Evolutionary conservation across 805 yeast species (phyloP), one percentile per base, ranked within the genome.

Genomic region (Sugiyamaella americana): DNA sequence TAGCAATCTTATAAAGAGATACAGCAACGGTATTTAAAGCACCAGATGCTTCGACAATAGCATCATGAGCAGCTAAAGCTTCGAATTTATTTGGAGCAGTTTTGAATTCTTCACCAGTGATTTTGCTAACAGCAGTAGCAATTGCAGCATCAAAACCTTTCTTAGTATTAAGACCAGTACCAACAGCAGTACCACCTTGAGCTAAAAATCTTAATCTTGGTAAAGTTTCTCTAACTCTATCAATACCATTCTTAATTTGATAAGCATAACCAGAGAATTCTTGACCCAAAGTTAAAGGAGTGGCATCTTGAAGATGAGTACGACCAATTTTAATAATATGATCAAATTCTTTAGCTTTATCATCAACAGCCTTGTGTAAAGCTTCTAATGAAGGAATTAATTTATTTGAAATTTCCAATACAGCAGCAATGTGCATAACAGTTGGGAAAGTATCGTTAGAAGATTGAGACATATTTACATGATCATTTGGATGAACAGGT

Each of bases 171-270:
- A 93, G 78, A 56, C 98, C 98, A 47, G 98, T 93, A 60, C 98
- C 98, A 47, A 93, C 98, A 52, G 98, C 98, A 53, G 98, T 93
- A 73, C 98, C 98, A 74, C 98, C 98, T 75, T 93, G 98, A 41
- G 98, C 98, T 58, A 93, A 78, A 66, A 66, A 79, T 61, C 82
- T 76, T 65, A 93, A 75, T 69, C 80, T 80, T 57, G 86, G 86
- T 56, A 93, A 76, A 44, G 83, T 68, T 53, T 71, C 71, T 72
- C 87, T 87, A 51, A 93, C 84, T 67, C 98, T 80, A 57, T 71
- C 83, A 57, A 93, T 83, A 66, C 97, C 98, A 65, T 88, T 86
- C 60, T 84, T 78, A 55, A 93, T 68, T 74, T 93, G 98, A 67
- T 86, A 91, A 44, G 84, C 95, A 71, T 93, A 93, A 52, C 98